These are phyloP conservation scores for Echites panduratus DNA, from an alignment of 257 asterid genomes.

Conservation along the genomic window DNA sequence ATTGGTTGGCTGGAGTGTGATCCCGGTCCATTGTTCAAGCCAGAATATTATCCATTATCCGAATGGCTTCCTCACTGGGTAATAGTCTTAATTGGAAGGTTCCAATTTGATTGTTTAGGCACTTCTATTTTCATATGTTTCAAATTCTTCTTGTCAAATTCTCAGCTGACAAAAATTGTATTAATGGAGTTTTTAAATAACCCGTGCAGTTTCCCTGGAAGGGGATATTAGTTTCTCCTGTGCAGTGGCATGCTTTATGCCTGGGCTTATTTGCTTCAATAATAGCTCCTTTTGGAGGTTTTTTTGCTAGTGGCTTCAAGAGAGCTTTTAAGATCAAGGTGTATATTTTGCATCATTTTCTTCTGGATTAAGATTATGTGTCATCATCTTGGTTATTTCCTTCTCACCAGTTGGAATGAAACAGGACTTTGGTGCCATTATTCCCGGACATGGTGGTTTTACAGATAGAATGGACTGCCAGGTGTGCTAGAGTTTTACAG, in stretches of 20 bases:
- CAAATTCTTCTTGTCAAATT: background rate
- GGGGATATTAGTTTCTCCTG: conserved; percentile 52
- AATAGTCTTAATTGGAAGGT: background rate
- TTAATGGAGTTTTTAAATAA: background rate
- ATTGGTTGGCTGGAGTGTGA: conserved; percentile 64
- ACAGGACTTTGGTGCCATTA: conserved; percentile 64
- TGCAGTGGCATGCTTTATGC: conserved; percentile 76
- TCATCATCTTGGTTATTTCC: background rate
- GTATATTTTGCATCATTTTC: background rate
- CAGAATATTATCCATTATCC: conserved; percentile 37
- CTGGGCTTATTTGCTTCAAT: conserved; percentile 87
- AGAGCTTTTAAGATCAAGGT: conserved; percentile 98
- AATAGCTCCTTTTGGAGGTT: conserved; percentile 97
- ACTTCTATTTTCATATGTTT: background rate
- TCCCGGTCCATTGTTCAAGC: conserved; percentile 51
- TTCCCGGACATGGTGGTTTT: conserved; percentile 73
- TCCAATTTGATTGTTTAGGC: too few species aligned
- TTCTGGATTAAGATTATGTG: background rate
- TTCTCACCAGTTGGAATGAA: background rate
- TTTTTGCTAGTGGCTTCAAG: conserved; percentile 96
- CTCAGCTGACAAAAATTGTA: background rate
- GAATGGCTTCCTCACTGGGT: conserved; percentile 41
- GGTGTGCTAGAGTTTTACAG: conserved; percentile 21
- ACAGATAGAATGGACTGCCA: conserved; percentile 77
- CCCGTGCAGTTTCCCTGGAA: conserved; percentile 57